Conservation (phyloP, 2,329 filamentous ascomycete species). For the Apiospora pterosperma region DNA sequence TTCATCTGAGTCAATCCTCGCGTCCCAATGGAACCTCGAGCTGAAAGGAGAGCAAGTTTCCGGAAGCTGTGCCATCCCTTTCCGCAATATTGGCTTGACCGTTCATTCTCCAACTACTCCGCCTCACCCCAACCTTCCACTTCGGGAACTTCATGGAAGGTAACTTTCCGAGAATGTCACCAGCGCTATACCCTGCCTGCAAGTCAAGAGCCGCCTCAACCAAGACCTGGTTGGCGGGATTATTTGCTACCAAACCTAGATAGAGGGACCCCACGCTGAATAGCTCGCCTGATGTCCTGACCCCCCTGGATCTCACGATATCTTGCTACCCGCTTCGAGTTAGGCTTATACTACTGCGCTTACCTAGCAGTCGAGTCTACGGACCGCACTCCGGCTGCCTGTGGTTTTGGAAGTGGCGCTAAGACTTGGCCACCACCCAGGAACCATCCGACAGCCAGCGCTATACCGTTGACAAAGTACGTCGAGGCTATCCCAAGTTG, state of each 20-base stretch:
- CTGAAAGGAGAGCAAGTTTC: neutral
- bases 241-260: constrained; percentile 1
- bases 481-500: neutral
- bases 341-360: neutral
- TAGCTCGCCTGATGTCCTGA: neutral
- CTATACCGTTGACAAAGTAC: neutral
- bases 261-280: neutral
- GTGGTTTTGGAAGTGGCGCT: neutral
- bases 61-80: neutral
- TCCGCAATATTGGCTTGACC: neutral
- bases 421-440: neutral
- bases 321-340: neutral
- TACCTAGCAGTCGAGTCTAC: neutral
- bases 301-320: neutral
- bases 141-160: constrained; percentile 2
- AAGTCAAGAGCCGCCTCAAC: neutral
- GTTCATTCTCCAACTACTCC: neutral
- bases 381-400: neutral
- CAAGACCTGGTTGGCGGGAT: constrained; percentile 4
- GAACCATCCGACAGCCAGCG: neutral
- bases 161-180: constrained; percentile 4
- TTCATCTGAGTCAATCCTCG: no score
- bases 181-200: neutral
- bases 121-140: neutral
- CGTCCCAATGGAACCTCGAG: neutral